Evolutionary conservation across 1,284 basidiomycete genomes (phyloP).

Genomic region (Tilletia setariae): DNA sequence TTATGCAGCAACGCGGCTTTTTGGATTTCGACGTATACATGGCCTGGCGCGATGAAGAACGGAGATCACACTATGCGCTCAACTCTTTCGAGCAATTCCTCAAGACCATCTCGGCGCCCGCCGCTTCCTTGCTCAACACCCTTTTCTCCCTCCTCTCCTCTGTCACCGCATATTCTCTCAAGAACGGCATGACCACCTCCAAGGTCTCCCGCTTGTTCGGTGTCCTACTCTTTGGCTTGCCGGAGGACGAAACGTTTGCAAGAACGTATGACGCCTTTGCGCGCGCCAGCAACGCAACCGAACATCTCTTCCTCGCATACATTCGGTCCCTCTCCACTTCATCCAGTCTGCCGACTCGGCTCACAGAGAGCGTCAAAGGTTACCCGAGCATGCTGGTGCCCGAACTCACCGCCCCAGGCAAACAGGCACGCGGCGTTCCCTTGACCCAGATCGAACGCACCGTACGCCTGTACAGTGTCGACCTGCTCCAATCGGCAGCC

Average conservation of each 20-base stretch:
- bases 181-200: conserved; percentile 52
- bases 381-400: conserved; percentile 43
- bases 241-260: conserved; percentile 50
- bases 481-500: conserved; percentile 45
- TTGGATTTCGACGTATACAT: conserved; percentile 45
- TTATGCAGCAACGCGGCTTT: conserved; percentile 51
- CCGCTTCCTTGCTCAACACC: conserved; percentile 35
- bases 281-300: conserved; percentile 47
- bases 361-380: conserved; percentile 40
- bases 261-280: conserved; percentile 49
- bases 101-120: conserved; percentile 26
- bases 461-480: conserved; percentile 44
- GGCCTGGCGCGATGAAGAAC: conserved; percentile 45
- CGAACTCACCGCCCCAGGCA: conserved; percentile 31
- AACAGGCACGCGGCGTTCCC: conserved; percentile 38
- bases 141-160: conserved; percentile 50
- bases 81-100: conserved; percentile 35
- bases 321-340: conserved; percentile 41
- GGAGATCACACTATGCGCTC: conserved; percentile 24
- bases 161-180: conserved; percentile 45
- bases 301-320: conserved; percentile 49
- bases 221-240: conserved; percentile 46
- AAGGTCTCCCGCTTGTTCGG: conserved; percentile 46
- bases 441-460: conserved; percentile 45
- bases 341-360: conserved; percentile 34